Conservation (phyloP, 495 filamentous ascomycete genomes). For the Talaromyces nanjingensis region DNA sequence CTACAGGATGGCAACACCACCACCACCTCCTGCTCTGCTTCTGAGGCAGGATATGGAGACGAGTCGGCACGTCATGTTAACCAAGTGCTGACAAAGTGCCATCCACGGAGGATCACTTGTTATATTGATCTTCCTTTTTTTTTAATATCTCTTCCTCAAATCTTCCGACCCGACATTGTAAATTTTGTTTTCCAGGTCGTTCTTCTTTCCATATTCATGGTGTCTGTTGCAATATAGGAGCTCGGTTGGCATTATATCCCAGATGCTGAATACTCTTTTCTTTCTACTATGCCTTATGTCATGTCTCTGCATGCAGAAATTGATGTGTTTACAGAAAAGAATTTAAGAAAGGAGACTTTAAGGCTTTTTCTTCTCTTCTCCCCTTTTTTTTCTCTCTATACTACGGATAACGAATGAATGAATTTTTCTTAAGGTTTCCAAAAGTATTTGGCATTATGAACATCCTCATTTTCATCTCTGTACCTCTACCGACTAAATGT, state of each 20-base stretch:
- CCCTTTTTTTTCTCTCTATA: not conserved
- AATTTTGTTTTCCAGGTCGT: not conserved
- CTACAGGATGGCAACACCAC: not conserved
- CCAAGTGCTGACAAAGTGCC: not conserved
- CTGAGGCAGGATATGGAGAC: not conserved
- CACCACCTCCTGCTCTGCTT: not conserved
- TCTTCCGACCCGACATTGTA: not conserved
- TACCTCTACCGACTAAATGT: not conserved
- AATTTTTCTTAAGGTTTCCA: not conserved
- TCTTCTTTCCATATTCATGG: constrained; percentile 16
- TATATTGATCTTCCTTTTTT: not conserved
- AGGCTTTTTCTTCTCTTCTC: not conserved
- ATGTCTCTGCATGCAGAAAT: not conserved
- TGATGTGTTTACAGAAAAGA: not conserved
- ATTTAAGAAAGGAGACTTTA: not conserved
- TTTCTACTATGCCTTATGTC: not conserved
- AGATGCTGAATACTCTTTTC: constrained; percentile 7
- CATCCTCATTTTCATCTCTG: not conserved
- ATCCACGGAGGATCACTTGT: not conserved
- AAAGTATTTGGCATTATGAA: not conserved
- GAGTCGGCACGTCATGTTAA: not conserved
- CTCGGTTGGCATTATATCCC: constrained; percentile 5
- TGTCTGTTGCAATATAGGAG: constrained; percentile 15
- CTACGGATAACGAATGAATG: constrained; percentile 9
- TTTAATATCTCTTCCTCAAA: constrained; percentile 16